Conservation (phyloP, 2,329 filamentous ascomycete species). For the Fragosphaeria purpurea region DNA sequence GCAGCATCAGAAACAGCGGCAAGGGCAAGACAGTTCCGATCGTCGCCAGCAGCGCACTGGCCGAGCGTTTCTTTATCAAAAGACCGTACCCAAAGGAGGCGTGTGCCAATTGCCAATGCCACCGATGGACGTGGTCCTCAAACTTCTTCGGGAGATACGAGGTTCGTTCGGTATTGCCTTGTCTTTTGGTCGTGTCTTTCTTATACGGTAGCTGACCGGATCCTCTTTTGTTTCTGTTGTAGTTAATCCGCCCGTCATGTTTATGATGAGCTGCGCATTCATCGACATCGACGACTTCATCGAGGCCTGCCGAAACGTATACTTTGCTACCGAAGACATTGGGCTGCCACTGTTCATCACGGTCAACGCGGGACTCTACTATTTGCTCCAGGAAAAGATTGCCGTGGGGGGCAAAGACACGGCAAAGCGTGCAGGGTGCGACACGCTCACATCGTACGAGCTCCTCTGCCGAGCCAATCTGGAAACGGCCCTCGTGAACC, state of each 20-base stretch:
- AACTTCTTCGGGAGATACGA: slow-evolving; percentile 38
- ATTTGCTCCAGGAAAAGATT: slow-evolving; percentile 36
- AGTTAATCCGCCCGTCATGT: background rate
- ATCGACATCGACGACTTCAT: slow-evolving; percentile 39
- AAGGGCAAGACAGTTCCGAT: too few species aligned
- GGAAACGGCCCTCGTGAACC: slow-evolving; percentile 18
- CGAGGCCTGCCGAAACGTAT: slow-evolving; percentile 34
- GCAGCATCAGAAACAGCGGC: background rate
- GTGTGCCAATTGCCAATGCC: slow-evolving; percentile 45
- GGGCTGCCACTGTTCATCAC: slow-evolving; percentile 35
- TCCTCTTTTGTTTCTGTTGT: background rate
- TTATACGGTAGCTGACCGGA: background rate
- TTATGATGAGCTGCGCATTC: slow-evolving; percentile 20
- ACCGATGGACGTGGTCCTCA: slow-evolving; percentile 39
- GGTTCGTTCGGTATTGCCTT: background rate
- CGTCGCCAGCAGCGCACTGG: slow-evolving; percentile 26
- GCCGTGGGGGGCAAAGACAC: slow-evolving; percentile 18
- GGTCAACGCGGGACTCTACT: slow-evolving; percentile 39
- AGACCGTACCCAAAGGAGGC: slow-evolving; percentile 33
- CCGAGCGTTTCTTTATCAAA: slow-evolving; percentile 36
- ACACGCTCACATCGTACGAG: slow-evolving; percentile 17
- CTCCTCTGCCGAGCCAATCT: slow-evolving; percentile 13
- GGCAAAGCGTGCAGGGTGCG: too few species aligned
- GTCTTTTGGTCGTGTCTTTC: slow-evolving; percentile 14
- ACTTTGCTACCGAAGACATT: slow-evolving; percentile 14